Percentiles rank a stretch among this genome's conserved stretches.
phyloP scores from a whole-genome alignment of 257 asterid species.

The Linderniella brevidens region DNA sequence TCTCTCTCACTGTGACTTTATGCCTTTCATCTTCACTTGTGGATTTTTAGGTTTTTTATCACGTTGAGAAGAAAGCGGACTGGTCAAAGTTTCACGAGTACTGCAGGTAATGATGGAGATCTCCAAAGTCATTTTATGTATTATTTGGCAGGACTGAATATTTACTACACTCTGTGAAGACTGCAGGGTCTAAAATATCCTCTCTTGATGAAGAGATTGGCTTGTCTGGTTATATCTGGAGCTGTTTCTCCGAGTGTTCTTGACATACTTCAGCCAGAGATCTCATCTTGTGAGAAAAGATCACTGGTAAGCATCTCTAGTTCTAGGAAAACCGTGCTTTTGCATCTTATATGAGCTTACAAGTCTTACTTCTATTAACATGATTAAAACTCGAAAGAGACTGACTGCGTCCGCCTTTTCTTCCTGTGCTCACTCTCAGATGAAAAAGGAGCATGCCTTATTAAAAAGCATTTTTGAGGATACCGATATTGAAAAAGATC shows the following conservation, averaged over 20 bases:
- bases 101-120: constrained; percentile 41
- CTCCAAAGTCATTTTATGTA: constrained; percentile 9
- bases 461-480: constrained; percentile 36
- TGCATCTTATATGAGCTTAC: not conserved
- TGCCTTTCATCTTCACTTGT: constrained; percentile 10
- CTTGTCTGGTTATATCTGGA: constrained; percentile 55
- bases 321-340: not conserved
- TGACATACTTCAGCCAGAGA: constrained; percentile 59
- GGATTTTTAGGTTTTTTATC: constrained; percentile 29
- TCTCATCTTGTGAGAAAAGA: constrained; percentile 29
- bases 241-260: constrained; percentile 27
- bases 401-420: not conserved
- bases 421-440: constrained; percentile 20
- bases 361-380: not conserved
- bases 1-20: constrained; percentile 3
- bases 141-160: constrained; percentile 1
- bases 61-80: constrained; percentile 59
- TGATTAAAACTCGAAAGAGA: not conserved
- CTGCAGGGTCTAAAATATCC: constrained; percentile 69
- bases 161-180: constrained; percentile 28
- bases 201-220: constrained; percentile 55
- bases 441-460: constrained; percentile 43
- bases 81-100: constrained; percentile 63
- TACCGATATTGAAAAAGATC: constrained; percentile 25
- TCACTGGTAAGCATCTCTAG: constrained; percentile 25